A percentile compares a stretch with the other conserved stretches of the same genome.
phyloP scores from a whole-genome alignment of 495 filamentous ascomycete genomes.

The Aspergillus carlsbadensis region DNA sequence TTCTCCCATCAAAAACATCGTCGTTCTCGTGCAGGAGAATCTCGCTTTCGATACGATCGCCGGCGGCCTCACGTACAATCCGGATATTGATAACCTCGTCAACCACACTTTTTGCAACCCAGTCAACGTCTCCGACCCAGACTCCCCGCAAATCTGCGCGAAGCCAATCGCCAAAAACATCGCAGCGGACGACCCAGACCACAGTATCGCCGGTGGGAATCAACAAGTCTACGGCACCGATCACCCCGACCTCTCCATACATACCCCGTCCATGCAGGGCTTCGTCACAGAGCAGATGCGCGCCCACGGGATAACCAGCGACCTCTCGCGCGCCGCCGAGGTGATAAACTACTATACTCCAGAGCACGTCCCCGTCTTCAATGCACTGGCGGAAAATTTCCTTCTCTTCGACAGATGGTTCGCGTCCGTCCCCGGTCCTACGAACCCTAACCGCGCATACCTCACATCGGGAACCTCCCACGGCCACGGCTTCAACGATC shows the following conservation, averaged over 20 bases:
- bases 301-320: constrained; percentile 27
- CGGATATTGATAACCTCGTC: constrained; percentile 33
- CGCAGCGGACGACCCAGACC: constrained; percentile 47
- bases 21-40: constrained; percentile 46
- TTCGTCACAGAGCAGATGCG: constrained; percentile 48
- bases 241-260: constrained; percentile 27
- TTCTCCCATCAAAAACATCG: constrained; percentile 44
- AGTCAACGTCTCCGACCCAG: constrained; percentile 33
- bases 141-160: constrained; percentile 37
- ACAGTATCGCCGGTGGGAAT: constrained; percentile 48
- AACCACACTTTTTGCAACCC: constrained; percentile 43
- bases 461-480: constrained; percentile 48
- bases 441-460: constrained; percentile 50
- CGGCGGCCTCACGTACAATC: constrained; percentile 38
- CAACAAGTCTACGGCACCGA: constrained; percentile 48
- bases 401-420: constrained; percentile 52
- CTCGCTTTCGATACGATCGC: constrained; percentile 44
- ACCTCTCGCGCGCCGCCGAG: constrained; percentile 38
- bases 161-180: constrained; percentile 31
- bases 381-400: constrained; percentile 47
- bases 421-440: constrained; percentile 47
- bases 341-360: constrained; percentile 52
- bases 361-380: constrained; percentile 45
- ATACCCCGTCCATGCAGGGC: constrained; percentile 29
- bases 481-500: constrained; percentile 49